Evolutionary conservation across 2,329 filamentous ascomycete species (phyloP).

Genomic region (Colletotrichum eleusines): DNA sequence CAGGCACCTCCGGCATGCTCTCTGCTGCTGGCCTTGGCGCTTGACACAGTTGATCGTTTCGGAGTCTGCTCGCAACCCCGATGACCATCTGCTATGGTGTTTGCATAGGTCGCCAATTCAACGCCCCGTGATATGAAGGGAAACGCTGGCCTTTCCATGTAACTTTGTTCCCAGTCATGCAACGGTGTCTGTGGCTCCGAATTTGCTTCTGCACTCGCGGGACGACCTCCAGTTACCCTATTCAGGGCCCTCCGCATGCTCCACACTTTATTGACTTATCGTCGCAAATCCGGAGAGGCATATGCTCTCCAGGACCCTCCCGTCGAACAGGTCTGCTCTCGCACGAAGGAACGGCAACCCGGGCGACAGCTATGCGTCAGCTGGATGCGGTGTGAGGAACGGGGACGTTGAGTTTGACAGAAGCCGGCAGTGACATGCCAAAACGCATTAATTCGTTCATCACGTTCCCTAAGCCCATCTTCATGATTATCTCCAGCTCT

Average conservation of each 20-base stretch:
- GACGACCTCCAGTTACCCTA: not conserved
- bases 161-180: not conserved
- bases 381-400: not conserved
- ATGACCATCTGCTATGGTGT: too few relatives aligned
- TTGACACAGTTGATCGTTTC: conserved; percentile 38
- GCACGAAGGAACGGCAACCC: conserved; percentile 9
- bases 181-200: not conserved
- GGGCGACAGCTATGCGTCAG: not conserved
- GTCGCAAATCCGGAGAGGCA: not conserved
- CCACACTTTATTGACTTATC: not conserved
- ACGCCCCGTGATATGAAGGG: conserved; percentile 20
- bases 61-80: conserved; percentile 16
- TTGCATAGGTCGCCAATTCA: not conserved
- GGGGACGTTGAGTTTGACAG: not conserved
- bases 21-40: conserved; percentile 31
- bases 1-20: conserved; percentile 1
- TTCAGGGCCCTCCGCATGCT: not conserved
- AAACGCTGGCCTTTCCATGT: conserved; percentile 3
- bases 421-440: not conserved
- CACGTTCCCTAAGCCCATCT: not conserved
- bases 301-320: not conserved
- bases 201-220: not conserved
- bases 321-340: conserved; percentile 15
- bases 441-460: conserved; percentile 17
- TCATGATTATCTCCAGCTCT: conserved; percentile 21